A percentile compares a stretch with the other conserved stretches of the same genome.
Evolutionary conservation across 2,329 filamentous ascomycete species (phyloP).

Genomic region (Boeremia lycopersici): DNA sequence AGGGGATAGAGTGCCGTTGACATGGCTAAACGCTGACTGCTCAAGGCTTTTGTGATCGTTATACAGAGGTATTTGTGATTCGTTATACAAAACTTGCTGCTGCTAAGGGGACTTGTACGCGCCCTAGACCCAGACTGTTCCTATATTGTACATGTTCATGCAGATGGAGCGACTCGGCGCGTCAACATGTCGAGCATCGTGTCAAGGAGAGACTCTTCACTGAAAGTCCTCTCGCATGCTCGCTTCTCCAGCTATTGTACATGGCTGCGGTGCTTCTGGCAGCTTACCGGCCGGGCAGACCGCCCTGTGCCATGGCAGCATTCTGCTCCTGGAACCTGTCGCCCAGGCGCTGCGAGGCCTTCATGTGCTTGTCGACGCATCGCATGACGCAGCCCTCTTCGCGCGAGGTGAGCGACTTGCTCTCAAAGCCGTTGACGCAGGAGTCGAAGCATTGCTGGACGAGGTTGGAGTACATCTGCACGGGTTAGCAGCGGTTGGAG

Average conservation of each 20-base stretch:
- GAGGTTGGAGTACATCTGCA: slow-evolving; percentile 72
- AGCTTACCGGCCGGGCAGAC: slow-evolving; percentile 53
- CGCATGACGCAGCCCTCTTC: slow-evolving; percentile 92
- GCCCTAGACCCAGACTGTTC: slow-evolving; percentile 13
- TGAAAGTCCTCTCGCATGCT: neutral
- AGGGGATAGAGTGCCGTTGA: neutral
- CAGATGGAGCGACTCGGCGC: slow-evolving; percentile 5
- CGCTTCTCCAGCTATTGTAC: slow-evolving; percentile 4
- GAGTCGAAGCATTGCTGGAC: slow-evolving; percentile 93
- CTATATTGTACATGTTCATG: slow-evolving; percentile 21
- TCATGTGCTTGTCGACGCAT: slow-evolving; percentile 96
- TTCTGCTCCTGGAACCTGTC: slow-evolving; percentile 86
- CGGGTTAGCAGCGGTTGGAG: neutral
- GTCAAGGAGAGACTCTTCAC: neutral
- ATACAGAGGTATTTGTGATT: no score
- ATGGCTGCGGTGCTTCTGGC: neutral
- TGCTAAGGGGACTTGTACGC: slow-evolving; percentile 17
- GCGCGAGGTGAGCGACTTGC: slow-evolving; percentile 85
- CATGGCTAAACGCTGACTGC: neutral
- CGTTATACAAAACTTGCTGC: slow-evolving; percentile 9
- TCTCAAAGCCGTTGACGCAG: slow-evolving; percentile 98
- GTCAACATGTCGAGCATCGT: neutral
- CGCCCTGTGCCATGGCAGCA: slow-evolving; percentile 69
- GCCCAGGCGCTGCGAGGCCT: slow-evolving; percentile 85
- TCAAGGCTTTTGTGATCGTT: neutral